Percentiles rank a stretch among this genome's conserved stretches.
These are phyloP conservation scores for Cyberlindnera meyerae DNA, from an alignment of 805 yeast species.

Conservation along the genomic window DNA sequence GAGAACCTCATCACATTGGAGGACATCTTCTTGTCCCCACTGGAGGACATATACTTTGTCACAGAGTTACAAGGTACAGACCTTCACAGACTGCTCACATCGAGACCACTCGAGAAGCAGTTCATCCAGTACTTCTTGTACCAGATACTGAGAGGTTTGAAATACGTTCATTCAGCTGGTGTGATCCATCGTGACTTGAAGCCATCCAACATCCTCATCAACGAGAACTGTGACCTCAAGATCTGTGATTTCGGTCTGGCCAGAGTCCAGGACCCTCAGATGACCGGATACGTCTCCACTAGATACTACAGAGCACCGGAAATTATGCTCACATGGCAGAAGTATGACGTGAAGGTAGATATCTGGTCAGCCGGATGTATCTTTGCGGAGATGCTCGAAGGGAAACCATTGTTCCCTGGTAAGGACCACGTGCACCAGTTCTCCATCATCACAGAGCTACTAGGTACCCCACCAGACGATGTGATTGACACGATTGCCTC, in stretches of 20 bases:
- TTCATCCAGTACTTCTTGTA: slow-evolving; percentile 95
- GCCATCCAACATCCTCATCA: slow-evolving; percentile 78
- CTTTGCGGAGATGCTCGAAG: slow-evolving; percentile 96
- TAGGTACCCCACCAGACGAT: slow-evolving; percentile 95
- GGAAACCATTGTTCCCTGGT: slow-evolving; percentile 95
- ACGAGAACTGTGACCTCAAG: slow-evolving; percentile 86
- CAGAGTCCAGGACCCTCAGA: slow-evolving; percentile 95
- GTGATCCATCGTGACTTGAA: slow-evolving; percentile 87
- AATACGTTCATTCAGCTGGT: slow-evolving; percentile 88
- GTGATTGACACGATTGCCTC: slow-evolving; percentile 95
- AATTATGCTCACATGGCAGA: slow-evolving; percentile 98
- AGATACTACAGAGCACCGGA: slow-evolving; percentile 97
- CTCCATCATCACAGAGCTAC: slow-evolving; percentile 89
- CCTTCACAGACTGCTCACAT: slow-evolving; percentile 81
- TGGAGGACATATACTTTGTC: slow-evolving; percentile 93
- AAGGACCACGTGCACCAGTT: slow-evolving; percentile 98
- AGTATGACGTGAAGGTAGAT: slow-evolving; percentile 93
- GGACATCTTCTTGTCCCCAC: slow-evolving; percentile 89
- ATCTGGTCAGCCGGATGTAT: slow-evolving; percentile 98
- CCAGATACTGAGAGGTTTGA: slow-evolving; percentile 86
- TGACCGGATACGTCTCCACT: slow-evolving; percentile 97
- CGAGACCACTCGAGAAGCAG: slow-evolving; percentile 92
- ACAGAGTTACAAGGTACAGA: slow-evolving; percentile 98
- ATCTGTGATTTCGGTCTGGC: slow-evolving; percentile 95
- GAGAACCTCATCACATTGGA: slow-evolving; percentile 91